Conservation (phyloP, 2,329 filamentous ascomycete species). For the Rhytidhysteron rufulum region DNA sequence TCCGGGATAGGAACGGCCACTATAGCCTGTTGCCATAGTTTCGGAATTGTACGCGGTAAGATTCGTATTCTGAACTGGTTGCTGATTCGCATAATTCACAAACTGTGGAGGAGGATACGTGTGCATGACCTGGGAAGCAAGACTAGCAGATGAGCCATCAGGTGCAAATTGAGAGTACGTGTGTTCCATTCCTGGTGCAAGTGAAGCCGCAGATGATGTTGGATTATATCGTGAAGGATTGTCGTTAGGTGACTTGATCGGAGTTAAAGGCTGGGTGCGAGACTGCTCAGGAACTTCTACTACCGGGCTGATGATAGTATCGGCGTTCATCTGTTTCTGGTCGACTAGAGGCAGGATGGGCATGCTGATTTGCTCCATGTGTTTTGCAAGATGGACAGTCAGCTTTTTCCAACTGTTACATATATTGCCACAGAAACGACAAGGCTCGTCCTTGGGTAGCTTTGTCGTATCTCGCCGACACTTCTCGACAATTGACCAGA, state of each 20-base stretch:
- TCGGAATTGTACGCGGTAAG: conserved; percentile 20
- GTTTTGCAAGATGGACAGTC: conserved; percentile 87
- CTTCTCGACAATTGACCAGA: conserved; percentile 73
- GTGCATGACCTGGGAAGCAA: conserved; percentile 28
- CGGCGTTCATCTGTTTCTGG: conserved; percentile 34
- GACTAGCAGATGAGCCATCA: conserved; percentile 14
- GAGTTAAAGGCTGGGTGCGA: conserved; percentile 27
- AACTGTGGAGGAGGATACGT: conserved; percentile 37
- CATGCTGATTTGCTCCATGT: conserved; percentile 89
- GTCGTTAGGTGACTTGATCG: conserved; percentile 25
- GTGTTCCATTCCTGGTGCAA: conserved; percentile 30
- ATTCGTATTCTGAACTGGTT: conserved; percentile 14
- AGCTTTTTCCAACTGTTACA: conserved; percentile 89
- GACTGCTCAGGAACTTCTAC: conserved; percentile 30
- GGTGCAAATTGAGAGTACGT: conserved; percentile 22
- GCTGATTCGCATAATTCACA: conserved; percentile 18
- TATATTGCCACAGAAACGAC: conserved; percentile 78
- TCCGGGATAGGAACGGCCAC: conserved; percentile 32
- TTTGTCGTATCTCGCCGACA: conserved; percentile 68
- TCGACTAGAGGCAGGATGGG: conserved; percentile 60
- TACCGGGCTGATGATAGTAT: conserved; percentile 35
- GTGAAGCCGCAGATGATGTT: conserved; percentile 8
- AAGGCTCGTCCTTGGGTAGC: conserved; percentile 71
- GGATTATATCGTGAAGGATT: conserved; percentile 28
- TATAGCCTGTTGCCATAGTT: conserved; percentile 14